Percentiles rank a stretch among this genome's conserved stretches.
Evolutionary conservation across 805 yeast genomes (phyloP).

Genomic region (Kodamaea fukazawae): DNA sequence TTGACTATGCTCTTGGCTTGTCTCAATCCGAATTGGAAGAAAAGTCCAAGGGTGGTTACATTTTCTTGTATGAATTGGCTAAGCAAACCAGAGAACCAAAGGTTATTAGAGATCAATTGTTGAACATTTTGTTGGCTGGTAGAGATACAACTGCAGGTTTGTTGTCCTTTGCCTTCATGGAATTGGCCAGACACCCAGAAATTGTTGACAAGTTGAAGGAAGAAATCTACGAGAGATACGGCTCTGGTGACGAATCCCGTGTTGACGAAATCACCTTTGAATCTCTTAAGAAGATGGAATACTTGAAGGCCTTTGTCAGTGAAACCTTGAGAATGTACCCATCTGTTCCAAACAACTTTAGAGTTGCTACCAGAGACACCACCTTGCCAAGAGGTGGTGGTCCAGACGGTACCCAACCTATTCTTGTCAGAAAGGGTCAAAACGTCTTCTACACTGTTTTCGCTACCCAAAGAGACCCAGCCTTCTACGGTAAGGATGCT

Average conservation of each 20-base stretch:
- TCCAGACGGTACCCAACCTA: constrained; percentile 17
- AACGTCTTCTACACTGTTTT: constrained; percentile 19
- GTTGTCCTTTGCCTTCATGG: constrained; percentile 44
- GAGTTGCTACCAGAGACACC: constrained; percentile 46
- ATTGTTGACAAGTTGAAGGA: constrained; percentile 37
- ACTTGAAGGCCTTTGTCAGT: constrained; percentile 45
- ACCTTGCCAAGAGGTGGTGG: constrained; percentile 54
- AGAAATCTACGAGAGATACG: constrained; percentile 32
- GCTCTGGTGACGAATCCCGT: constrained; percentile 29
- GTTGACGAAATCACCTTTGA: constrained; percentile 45
- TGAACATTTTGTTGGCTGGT: constrained; percentile 52
- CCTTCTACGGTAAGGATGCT: constrained; percentile 34
- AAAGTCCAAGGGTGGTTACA: constrained; percentile 36
- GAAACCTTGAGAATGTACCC: constrained; percentile 52
- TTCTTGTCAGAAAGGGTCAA: constrained; percentile 25
- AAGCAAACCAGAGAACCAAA: constrained; percentile 47
- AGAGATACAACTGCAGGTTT: constrained; percentile 56
- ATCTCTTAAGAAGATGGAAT: constrained; percentile 47
- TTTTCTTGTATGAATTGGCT: constrained; percentile 47
- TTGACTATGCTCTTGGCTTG: constrained; percentile 34
- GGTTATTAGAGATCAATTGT: constrained; percentile 48
- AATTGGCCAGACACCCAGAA: constrained; percentile 43
- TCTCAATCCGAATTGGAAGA: constrained; percentile 29
- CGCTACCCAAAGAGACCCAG: constrained; percentile 19
- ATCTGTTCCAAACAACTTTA: constrained; percentile 48